Evolutionary conservation across 768 basidiomycete genomes (phyloP).

Genomic region (Porphyrellus cyaneotinctus): DNA sequence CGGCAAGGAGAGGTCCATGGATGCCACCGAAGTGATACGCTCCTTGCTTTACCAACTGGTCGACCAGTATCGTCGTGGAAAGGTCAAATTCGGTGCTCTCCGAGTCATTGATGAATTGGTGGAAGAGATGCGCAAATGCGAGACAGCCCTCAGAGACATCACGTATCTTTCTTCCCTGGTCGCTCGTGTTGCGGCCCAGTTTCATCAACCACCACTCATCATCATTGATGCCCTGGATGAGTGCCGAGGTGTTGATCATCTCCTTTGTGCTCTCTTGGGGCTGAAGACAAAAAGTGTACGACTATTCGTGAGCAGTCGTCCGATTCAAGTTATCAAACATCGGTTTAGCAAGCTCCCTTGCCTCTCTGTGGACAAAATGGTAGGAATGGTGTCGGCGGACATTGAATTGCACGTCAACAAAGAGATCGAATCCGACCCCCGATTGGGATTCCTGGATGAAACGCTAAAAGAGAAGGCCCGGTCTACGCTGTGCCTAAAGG

Average conservation of each 20-base stretch:
- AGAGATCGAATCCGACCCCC: slow-evolving; percentile 1
- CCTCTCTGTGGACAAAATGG: slow-evolving; percentile 3
- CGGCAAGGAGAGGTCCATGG: neutral
- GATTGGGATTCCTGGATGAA: neutral
- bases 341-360: slow-evolving; percentile 1
- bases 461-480: slow-evolving; percentile 5
- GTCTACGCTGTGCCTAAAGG: neutral
- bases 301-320: slow-evolving; percentile 13
- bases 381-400: neutral
- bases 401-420: slow-evolving; percentile 7
- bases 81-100: neutral
- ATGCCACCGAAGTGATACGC: neutral
- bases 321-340: slow-evolving; percentile 4
- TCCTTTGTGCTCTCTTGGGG: slow-evolving; percentile 1
- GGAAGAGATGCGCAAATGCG: neutral
- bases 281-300: neutral
- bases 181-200: neutral
- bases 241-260: neutral
- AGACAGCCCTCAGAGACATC: neutral
- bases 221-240: slow-evolving; percentile 21
- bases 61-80: neutral
- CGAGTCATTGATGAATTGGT: neutral
- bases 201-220: neutral
- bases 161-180: neutral
- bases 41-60: neutral